phyloP scores from a whole-genome alignment of 257 asterid species.

The Solanum clarkiae region DNA sequence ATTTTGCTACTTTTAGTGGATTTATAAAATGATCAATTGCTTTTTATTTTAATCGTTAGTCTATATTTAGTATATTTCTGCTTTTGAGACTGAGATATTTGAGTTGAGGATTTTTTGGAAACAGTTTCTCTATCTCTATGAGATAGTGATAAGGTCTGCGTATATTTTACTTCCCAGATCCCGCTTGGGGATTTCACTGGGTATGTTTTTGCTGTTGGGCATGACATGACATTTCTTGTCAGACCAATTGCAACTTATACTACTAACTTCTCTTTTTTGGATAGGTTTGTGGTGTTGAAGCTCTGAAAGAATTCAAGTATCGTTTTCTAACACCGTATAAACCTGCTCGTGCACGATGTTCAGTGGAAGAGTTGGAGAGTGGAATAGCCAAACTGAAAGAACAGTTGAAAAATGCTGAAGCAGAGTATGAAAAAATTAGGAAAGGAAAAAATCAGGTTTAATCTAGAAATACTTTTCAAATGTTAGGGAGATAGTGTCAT shows the following conservation, averaged over 20 bases:
- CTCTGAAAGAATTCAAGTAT: slow-evolving; percentile 53
- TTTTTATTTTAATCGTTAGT: too few relatives aligned
- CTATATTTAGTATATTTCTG: too few relatives aligned
- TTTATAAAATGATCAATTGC: too few relatives aligned
- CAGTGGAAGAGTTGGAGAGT: slow-evolving; percentile 52
- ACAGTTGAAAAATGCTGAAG: slow-evolving; percentile 62
- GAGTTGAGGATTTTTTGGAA: too few relatives aligned
- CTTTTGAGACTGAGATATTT: too few relatives aligned
- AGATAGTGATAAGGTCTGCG: too few relatives aligned
- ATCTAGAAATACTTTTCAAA: neutral
- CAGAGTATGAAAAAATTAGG: slow-evolving; percentile 43
- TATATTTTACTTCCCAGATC: too few relatives aligned
- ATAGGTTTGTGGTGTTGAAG: slow-evolving; percentile 85
- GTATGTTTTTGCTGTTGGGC: too few relatives aligned
- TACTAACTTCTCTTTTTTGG: neutral
- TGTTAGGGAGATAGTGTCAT: neutral
- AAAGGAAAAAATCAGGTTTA: slow-evolving; percentile 58
- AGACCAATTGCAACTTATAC: neutral
- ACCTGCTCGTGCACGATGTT: slow-evolving; percentile 46
- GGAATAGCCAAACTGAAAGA: slow-evolving; percentile 45
- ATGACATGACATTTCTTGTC: neutral
- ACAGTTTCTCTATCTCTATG: too few relatives aligned
- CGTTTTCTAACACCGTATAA: slow-evolving; percentile 57
- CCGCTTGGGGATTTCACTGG: too few relatives aligned
- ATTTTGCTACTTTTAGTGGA: too few relatives aligned